Percentiles rank a stretch among this genome's conserved stretches.
Conservation (phyloP, 2,329 filamentous ascomycete genomes). For the Hymenoscyphus albidus region DNA sequence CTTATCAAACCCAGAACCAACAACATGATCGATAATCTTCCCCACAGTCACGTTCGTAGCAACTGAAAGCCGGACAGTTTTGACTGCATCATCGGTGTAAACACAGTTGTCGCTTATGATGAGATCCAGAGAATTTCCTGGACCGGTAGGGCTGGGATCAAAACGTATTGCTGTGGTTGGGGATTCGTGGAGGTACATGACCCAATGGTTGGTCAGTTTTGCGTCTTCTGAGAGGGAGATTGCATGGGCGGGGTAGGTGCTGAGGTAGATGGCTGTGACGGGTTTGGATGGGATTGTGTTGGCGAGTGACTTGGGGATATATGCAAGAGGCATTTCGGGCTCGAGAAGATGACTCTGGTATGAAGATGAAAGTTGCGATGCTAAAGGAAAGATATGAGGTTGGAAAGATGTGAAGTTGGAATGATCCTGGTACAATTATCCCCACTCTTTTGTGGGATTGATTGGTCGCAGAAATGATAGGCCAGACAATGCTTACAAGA, state of each 20-base stretch:
- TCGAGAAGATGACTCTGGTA: too few species aligned
- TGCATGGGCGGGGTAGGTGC: neutral
- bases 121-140: neutral
- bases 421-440: too few species aligned
- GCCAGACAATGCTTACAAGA: too few species aligned
- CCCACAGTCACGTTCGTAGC: neutral
- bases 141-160: neutral
- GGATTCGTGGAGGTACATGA: neutral
- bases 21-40: neutral
- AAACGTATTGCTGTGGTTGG: neutral
- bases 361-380: too few species aligned
- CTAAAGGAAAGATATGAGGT: too few species aligned
- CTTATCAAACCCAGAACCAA: neutral
- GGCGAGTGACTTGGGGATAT: neutral
- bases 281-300: neutral
- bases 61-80: neutral
- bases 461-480: too few species aligned
- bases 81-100: neutral
- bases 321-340: neutral
- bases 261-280: neutral
- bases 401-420: too few species aligned
- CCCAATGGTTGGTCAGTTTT: neutral
- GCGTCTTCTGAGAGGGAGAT: neutral
- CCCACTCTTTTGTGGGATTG: too few species aligned
- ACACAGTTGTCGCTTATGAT: neutral